Base-by-base conservation (phyloP, 805 yeast species). In the Brettanomyces bruxellensis region DNA sequence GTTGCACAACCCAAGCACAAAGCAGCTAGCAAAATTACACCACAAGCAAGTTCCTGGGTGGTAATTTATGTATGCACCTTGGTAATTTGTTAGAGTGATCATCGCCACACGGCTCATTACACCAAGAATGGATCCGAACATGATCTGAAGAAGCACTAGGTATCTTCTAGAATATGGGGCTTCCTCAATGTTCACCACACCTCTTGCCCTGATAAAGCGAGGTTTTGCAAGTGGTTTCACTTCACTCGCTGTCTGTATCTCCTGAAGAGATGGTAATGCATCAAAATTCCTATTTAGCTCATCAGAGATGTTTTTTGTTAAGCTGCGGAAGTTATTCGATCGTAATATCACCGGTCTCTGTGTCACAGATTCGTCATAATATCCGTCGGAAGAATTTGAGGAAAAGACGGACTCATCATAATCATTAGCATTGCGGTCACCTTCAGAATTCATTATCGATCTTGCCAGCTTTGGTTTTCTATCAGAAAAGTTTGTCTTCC, bases 11-110 rank as follows among this genome's bases (percentile, higher is more conserved):
- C 93, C 89, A 82, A 87, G 82, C 1, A 85, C 62, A 12, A 83
- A 54, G 57, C 91, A 87, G 0, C 95, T 82, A 1, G 78, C 65
- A 47, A 83, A 79, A 56, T 88, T 88, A 11, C 87, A 78, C 95
- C 95, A 88, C 1, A 86, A 59, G 4, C 83, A 78, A 11, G 58
- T 51, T 0, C 56, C 56, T 9, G 45, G 50, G 4, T 28, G 34
- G 30, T 51, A 52, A 35, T 55, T 49, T 2, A 55, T 47, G 28
- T 51, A 55, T 2, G 55, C 42, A 25, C 48, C 44, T 12, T 42
- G 41, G 38, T 55, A 54, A 1, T 37, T 39, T 9, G 58, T 51
- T 5, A 55, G 45, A 12, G 38, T 36, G 25, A 50, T 52, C n/a
- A 55, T 12, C 9, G 53, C 46, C 1, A 41, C 38, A 41, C 56